Evolutionary conservation across 352 stramenopile species (phyloP), one percentile per base, ranked within the genome.

Genomic region (Blastocystis sp.): DNA sequence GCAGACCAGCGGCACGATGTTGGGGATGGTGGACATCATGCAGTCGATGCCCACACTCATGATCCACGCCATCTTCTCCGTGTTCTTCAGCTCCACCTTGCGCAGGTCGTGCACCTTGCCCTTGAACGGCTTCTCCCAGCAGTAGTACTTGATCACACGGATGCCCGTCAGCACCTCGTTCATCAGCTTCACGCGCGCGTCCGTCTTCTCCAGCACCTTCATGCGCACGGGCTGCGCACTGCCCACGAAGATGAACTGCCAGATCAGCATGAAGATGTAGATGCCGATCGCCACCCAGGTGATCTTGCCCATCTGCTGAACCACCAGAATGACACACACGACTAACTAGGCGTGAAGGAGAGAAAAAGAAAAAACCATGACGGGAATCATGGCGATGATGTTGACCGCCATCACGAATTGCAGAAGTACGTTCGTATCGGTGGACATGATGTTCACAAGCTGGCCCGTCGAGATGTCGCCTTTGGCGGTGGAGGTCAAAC

Each of bases 101-200:
- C 94, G 91, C 2, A 94, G 61, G 10, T 88, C 41, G 28, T 92
- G 90, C 40, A 97, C 93, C 89, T 95, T 93, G 21, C 92, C 93
- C 2, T 91, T 91, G 89, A 97, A 96, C 52, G 94, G 93, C 66
- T 90, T 82, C 89, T 98, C 94, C 94, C 94, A 98, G 9, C 94
- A 93, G 34, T 34, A 34, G 28, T 34, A 34, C 28, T 34, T 34
- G 28, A 34, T 34, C 28, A 34, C 28, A 0, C 28, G 28, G 28
- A 34, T 34, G 28, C 28, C 28, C 28, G 28, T 34, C 28, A 34
- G 28, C 0, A 34, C 28, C 28, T 34, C 28, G 28, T 34, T 34
- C 28, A 34, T 34, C 28, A 34, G 28, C 28, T 34, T 34, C 28
- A 34, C 28, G 28, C 28, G 28, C 28, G 28, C 28, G 28, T 34